Conservation (phyloP, 139 green algal species). For the Micromonas pusilla region DNA sequence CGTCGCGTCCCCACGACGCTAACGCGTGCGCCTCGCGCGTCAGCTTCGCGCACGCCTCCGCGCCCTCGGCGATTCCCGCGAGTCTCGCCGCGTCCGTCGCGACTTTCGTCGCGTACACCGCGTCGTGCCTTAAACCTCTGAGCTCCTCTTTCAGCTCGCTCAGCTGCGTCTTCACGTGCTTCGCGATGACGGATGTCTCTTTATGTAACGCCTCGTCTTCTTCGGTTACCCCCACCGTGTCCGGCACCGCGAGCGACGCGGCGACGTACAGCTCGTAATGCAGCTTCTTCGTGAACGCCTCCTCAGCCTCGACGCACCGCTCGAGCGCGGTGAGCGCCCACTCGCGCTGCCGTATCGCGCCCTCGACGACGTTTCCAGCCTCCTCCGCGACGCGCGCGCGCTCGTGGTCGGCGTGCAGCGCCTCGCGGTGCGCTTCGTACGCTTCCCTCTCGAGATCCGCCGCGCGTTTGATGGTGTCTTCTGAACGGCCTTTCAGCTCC, state of each 20-base stretch:
- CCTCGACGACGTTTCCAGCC: not conserved
- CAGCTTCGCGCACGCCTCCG: no score
- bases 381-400: not conserved
- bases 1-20: no score
- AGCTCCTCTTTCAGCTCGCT: no score
- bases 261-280: not conserved
- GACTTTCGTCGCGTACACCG: no score
- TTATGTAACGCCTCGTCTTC: not conserved
- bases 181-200: no score
- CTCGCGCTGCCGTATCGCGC: not conserved
- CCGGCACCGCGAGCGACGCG: not conserved
- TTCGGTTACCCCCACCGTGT: not conserved
- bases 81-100: no score
- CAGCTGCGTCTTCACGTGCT: no score
- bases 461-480: not conserved
- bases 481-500: not conserved
- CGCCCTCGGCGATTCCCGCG: no score
- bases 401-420: not conserved
- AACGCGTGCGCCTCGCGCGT: no score
- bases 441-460: not conserved
- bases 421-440: not conserved
- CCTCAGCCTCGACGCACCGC: not conserved
- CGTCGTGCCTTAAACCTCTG: no score
- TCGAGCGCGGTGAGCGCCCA: not conserved
- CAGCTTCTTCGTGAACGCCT: not conserved